Evolutionary conservation across 768 basidiomycete genomes (phyloP), one percentile per base, ranked within the genome.

Genomic region (Tylopilus plumbeoviolaceoides): DNA sequence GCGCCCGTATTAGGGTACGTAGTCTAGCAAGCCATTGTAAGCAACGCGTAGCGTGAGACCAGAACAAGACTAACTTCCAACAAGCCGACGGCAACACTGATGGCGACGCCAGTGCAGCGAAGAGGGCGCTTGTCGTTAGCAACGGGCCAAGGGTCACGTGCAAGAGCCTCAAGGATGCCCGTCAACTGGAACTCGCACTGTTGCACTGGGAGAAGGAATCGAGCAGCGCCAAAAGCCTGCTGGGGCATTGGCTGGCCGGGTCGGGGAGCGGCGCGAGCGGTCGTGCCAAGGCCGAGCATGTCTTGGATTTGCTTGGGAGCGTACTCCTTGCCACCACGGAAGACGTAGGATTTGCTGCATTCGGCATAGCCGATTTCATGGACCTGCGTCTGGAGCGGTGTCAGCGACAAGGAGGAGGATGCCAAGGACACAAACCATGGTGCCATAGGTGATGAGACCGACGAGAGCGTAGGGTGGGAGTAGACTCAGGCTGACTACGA

Each of bases 301-400:
- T 98, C 95, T 70, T 93, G 91, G 59, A 98, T 98, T 59, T 97
- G 93, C 74, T 98, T 98, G 38, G 91, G 85, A 50, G 85, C 72
- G 67, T 99, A 98, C 62, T 99, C 97, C 72, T 98, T 99, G 12
- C 87, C 90, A 41, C 97, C 97, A 25, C 95, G 88, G 84, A 99
- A 99, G 51, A 98, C 97, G 70, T 97, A 98, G 4, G 95, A 97
- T 70, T 98, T 98, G 73, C 83, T 91, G 73, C 95, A 98, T 68
- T 95, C 91, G 2, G 85, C 81, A 63, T 98, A 98, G 30, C 95
- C 94, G 33, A 98, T 88, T 74, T 99, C 97, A 70, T 99, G 97
- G 1, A 99, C 92, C 87, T 95, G 94, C 7, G 95, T 82, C 95
- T 98, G 21, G 52, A n/a, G 12, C 2, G 30, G 18, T 7, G 47